Evolutionary conservation across 1,284 basidiomycete genomes (phyloP), one percentile per base, ranked within the genome.

Genomic region (Entoloma clypeatum): DNA sequence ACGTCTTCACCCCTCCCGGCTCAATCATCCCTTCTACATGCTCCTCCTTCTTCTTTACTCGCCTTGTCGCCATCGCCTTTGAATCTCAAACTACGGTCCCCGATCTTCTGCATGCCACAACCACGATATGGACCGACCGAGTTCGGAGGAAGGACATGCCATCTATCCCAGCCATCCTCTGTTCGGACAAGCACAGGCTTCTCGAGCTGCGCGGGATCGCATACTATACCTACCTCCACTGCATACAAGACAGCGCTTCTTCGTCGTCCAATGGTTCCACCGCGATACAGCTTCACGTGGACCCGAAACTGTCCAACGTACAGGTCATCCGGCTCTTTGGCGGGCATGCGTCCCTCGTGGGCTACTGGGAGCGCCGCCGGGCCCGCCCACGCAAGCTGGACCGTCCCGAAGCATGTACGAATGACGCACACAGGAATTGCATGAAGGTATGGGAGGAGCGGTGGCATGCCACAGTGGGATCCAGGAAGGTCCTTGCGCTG

Each of bases 321-420:
- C 65, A 67, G 44, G 52, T 60, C n/a, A 56, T 60, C 43, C 51
- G 56, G 16, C 42, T 67, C 13, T 51, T 67, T 4, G 49, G 59
- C 1, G 66, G 66, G 5, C 54, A 66, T 41, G 55, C 56, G 45
- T 62, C 62, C 9, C 59, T 68, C 24, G 57, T 59, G 16, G 56
- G 48, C 14, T 57, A 61, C 18, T 65, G 62, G 56, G 64, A 68
- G 43, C 53, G 55, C 3, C 48, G 60, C 22, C 47, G 58, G 10
- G 51, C 57, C 3, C 47, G 36, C 1, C 58, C 65, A 5, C 45
- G 56, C 9, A 47, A 44, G 26, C 50, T 64, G 7, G 51, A 50
- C n/a, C 48, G 41, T 28, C 52, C 34, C 3, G 35, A 43, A 14
- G 49, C 26, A n/a, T 61, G 62, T 34, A 34, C 51, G 3, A 27